Conservation (phyloP, 140 eudicot species). For the Eryngium alpinum region DNA sequence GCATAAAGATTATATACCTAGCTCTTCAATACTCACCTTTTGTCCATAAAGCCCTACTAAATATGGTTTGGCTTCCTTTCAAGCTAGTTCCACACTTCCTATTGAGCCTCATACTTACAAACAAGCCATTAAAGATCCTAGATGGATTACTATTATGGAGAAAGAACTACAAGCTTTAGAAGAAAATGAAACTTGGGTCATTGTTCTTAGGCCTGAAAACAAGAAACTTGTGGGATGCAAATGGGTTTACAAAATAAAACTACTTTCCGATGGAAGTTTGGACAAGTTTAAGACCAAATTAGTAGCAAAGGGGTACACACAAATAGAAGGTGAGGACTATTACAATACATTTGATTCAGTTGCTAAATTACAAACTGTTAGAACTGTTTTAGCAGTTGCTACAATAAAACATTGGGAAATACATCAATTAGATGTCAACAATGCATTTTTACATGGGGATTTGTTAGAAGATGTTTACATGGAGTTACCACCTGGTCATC, state of each 20-base stretch:
- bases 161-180: not conserved
- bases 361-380: no score
- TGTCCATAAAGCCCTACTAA: no score
- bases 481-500: not conserved
- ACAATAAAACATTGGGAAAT: no score
- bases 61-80: no score
- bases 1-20: no score
- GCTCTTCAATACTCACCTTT: no score
- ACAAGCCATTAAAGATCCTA: not conserved
- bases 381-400: no score
- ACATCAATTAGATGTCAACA: no score
- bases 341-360: not conserved
- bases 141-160: not conserved
- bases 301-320: not conserved
- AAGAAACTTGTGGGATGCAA: not conserved
- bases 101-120: not conserved
- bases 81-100: no score
- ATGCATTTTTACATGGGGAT: no score
- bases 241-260: not conserved
- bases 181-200: not conserved
- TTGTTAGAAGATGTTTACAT: no score
- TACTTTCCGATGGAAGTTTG: not conserved
- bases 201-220: not conserved
- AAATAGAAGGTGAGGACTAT: not conserved
- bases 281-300: not conserved